phyloP scores from a whole-genome alignment of 225 moss, liverwort and hornwort species.

The Pleurozium schreberi region DNA sequence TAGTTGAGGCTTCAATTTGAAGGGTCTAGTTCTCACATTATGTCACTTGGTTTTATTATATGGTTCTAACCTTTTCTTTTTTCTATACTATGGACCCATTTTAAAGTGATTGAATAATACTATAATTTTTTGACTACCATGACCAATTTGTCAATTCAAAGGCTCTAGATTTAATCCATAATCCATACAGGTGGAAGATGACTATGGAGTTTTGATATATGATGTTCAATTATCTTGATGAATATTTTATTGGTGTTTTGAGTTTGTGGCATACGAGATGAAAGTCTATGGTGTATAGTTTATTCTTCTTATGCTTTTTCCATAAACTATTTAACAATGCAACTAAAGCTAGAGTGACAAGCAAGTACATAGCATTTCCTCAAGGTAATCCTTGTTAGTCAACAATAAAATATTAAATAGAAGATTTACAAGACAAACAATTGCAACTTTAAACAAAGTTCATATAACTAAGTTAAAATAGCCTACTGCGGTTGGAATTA shows the following conservation, averaged over 20 bases:
- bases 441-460: no score
- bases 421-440: no score
- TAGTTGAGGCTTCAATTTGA: not conserved
- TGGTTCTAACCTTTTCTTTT: fast-evolving
- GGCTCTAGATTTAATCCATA: not conserved
- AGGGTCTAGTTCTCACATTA: not conserved
- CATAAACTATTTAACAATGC: not conserved
- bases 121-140: not conserved
- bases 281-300: no score
- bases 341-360: no score
- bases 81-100: fast-evolving
- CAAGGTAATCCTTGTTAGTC: no score
- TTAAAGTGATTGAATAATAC: not conserved
- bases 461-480: no score
- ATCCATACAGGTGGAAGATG: no score
- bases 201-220: not conserved
- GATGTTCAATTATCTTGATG: not conserved
- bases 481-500: no score
- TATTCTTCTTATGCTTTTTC: not conserved
- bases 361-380: no score
- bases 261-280: not conserved
- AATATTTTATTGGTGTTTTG: not conserved
- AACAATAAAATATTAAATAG: no score
- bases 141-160: not conserved
- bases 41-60: not conserved